Conservation (phyloP, 345 rosid genomes). For the Ceriops tagal region DNA sequence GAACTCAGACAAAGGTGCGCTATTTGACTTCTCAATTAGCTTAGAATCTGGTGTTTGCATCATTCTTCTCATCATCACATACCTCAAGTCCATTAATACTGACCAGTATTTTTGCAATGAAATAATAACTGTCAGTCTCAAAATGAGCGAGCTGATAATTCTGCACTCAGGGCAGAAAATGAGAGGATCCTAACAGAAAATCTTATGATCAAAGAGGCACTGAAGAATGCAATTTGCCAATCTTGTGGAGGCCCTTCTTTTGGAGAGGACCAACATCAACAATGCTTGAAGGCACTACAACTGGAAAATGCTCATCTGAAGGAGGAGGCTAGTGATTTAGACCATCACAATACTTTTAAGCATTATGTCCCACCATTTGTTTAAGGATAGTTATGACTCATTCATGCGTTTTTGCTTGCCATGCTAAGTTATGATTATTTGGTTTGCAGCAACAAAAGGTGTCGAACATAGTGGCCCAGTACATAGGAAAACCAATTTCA, state of each 20-base stretch:
- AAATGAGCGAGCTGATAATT: slow-evolving; percentile 44
- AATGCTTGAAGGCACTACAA: slow-evolving; percentile 35
- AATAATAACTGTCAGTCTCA: slow-evolving; percentile 39
- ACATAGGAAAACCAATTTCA: slow-evolving; percentile 33
- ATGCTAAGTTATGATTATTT: neutral
- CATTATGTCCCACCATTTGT: neutral
- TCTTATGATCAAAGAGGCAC: slow-evolving; percentile 42
- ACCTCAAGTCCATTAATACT: neutral
- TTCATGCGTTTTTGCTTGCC: neutral
- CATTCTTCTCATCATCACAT: no score
- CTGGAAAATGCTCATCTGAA: slow-evolving; percentile 43
- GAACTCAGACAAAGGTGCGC: slow-evolving; percentile 64
- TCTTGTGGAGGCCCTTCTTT: slow-evolving; percentile 66
- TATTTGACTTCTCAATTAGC: neutral
- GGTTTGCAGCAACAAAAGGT: slow-evolving; percentile 43
- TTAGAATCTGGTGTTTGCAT: no score
- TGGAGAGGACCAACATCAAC: slow-evolving; percentile 43
- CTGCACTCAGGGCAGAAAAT: slow-evolving; percentile 52
- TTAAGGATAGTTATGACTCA: neutral
- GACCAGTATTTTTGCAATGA: neutral
- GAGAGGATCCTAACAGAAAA: slow-evolving; percentile 53
- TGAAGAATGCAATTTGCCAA: slow-evolving; percentile 55
- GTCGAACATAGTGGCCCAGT: slow-evolving; percentile 30
- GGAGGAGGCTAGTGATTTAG: slow-evolving; percentile 41
- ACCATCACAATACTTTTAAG: no score